These are phyloP conservation scores for Themeda triandra DNA, from an alignment of 176 grass and related monocot species.

Conservation along the genomic window DNA sequence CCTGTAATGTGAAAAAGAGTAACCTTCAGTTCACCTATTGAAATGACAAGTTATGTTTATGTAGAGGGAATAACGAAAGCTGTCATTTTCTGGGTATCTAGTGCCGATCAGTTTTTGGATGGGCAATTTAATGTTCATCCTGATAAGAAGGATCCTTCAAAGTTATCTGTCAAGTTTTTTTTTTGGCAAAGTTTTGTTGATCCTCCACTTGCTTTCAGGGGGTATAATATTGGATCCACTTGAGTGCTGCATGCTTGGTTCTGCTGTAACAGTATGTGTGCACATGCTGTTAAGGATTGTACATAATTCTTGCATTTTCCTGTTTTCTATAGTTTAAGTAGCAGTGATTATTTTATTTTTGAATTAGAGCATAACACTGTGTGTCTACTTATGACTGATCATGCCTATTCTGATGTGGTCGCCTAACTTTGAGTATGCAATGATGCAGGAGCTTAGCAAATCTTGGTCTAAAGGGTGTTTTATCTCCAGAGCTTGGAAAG, in stretches of 20 bases:
- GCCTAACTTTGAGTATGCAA: neutral
- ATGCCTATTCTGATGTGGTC: neutral
- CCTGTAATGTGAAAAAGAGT: neutral
- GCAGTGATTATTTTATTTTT: neutral
- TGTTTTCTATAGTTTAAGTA: neutral
- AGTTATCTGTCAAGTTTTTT: too few species aligned
- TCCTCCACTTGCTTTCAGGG: neutral
- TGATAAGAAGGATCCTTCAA: neutral
- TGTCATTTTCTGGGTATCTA: neutral
- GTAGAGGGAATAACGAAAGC: neutral
- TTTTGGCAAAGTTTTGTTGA: neutral
- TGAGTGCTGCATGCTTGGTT: neutral
- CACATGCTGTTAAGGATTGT: neutral
- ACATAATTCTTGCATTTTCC: neutral
- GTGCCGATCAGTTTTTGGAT: neutral
- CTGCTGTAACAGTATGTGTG: neutral
- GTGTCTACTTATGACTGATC: neutral
- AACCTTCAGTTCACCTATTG: neutral
- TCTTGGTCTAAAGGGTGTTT: constrained; percentile 53
- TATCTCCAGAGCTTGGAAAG: constrained; percentile 39
- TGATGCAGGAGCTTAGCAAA: constrained; percentile 56
- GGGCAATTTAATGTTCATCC: neutral
- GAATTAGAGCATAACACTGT: neutral
- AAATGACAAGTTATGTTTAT: neutral
- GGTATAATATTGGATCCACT: neutral